phyloP scores from a whole-genome alignment of 768 basidiomycete genomes.

The Termitomyces sp. region DNA sequence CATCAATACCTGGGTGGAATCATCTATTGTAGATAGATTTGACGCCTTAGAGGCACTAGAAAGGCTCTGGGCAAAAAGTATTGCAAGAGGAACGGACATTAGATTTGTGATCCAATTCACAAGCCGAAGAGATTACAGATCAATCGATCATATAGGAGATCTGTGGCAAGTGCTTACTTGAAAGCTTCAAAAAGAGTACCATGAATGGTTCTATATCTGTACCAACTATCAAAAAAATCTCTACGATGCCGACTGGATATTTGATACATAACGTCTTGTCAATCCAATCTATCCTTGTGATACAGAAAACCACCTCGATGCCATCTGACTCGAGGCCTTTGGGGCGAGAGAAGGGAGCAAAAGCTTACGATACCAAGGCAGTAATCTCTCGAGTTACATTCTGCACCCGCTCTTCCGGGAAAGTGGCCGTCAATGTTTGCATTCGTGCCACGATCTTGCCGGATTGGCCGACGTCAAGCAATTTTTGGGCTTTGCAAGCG shows the following conservation, averaged over 20 bases:
- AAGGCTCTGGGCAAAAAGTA: conserved; percentile 31
- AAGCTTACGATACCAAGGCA: conserved; percentile 29
- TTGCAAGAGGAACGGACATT: conserved; percentile 25
- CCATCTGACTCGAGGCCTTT: background rate
- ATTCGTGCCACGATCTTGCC: conserved; percentile 35
- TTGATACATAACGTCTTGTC: background rate
- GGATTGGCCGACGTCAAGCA: conserved; percentile 33
- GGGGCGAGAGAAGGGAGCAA: background rate
- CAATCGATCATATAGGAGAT: too few species aligned
- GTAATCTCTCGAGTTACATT: conserved; percentile 44
- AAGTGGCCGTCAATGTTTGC: conserved; percentile 33
- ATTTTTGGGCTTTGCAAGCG: conserved; percentile 32
- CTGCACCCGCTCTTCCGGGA: conserved; percentile 55
- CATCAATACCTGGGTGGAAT: conserved; percentile 34
- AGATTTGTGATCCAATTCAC: too few species aligned
- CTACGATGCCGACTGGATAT: background rate
- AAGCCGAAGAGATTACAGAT: too few species aligned
- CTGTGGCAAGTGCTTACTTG: too few species aligned
- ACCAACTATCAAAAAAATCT: background rate
- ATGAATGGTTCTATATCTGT: background rate
- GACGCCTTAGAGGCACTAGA: conserved; percentile 31
- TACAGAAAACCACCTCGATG: conserved; percentile 1
- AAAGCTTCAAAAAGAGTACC: background rate
- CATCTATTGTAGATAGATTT: conserved; percentile 33
- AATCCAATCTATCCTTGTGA: background rate